Percentiles rank a stretch among this genome's conserved stretches.
These are phyloP conservation scores for Thermoascus crustaceus DNA, from an alignment of 2,329 filamentous ascomycete species.

Conservation along the genomic window DNA sequence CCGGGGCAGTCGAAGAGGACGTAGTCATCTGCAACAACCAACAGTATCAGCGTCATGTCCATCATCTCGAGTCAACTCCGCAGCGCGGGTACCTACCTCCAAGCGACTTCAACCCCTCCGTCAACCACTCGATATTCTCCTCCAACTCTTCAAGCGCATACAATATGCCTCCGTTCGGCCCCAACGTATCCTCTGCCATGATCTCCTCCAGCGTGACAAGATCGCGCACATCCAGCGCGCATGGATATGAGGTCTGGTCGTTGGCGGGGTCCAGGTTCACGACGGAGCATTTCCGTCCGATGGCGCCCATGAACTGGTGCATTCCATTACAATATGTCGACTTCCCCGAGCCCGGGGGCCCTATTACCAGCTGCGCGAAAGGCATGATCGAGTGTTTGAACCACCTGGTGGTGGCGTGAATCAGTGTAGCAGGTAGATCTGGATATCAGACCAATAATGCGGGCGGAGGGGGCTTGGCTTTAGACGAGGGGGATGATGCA, in stretches of 20 bases:
- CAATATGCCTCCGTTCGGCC: slow-evolving; percentile 84
- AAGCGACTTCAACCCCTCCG: slow-evolving; percentile 67
- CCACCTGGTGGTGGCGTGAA: neutral
- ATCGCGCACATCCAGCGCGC: slow-evolving; percentile 81
- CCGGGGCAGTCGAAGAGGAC: slow-evolving; percentile 93
- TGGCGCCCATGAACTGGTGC: slow-evolving; percentile 95
- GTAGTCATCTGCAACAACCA: slow-evolving; percentile 60
- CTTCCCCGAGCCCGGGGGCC: slow-evolving; percentile 92
- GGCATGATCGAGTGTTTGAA: slow-evolving; percentile 36
- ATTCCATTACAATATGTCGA: slow-evolving; percentile 98
- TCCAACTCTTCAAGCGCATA: slow-evolving; percentile 95
- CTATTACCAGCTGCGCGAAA: slow-evolving; percentile 73
- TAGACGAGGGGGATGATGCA: slow-evolving; percentile 15
- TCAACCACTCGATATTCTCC: slow-evolving; percentile 86
- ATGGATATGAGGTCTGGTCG: slow-evolving; percentile 80
- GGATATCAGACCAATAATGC: neutral
- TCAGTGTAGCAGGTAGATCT: neutral
- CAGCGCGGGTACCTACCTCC: slow-evolving; percentile 45
- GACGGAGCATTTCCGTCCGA: slow-evolving; percentile 87
- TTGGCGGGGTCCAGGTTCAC: slow-evolving; percentile 97
- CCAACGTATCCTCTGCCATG: slow-evolving; percentile 83
- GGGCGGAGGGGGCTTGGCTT: slow-evolving; percentile 4
- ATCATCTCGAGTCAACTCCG: neutral
- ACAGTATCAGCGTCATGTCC: slow-evolving; percentile 3
- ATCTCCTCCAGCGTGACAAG: slow-evolving; percentile 88